Base-by-base conservation (phyloP, 306 rosid species). In the Crataegus laevigata region DNA sequence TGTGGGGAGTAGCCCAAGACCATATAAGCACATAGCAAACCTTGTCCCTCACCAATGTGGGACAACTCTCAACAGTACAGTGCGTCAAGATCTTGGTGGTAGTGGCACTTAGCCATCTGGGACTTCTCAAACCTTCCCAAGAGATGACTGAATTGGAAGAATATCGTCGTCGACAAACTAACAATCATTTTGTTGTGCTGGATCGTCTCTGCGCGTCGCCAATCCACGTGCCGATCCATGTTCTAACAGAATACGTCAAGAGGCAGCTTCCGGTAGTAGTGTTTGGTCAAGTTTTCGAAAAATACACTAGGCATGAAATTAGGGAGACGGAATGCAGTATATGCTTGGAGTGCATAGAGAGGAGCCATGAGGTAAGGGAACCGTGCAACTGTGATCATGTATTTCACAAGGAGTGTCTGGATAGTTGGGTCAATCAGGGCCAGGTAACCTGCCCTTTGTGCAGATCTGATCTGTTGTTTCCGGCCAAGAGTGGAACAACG, bases 361-460 rank as follows among this genome's bases (percentile, higher is more conserved):
- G 43, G 66, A 77, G 72, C 69, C 84, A 84, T 8, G 66, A 43
- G 51, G 77, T 74, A 32, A 84, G 76, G 25, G 75, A 77, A 36
- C 76, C 59, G 12, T 3, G 4, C 15, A 74, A 70, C 19, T 80
- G 80, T 19, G 66, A 58, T 6, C 82, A 84, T 59, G 84, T 84
- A 9, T 84, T 80, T 19, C 87, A 77, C 24, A 59, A 22, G 32
- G 70, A 74, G 18, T 80, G 85, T n/a, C 64, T 77, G 22, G 82
- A 80, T 42, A 12, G 59, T 43, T 84, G 84, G 87, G 74, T 77
- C 0, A 73, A 74, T 17, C 75, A 80, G 30, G 61, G 69, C 59
- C 73, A 59, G 17, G 30, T 84, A 19, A 69, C 73, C 32, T 84
- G 82, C 74, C 82, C 78, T 65, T 29, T 84, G 32, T 84, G 87